Evolutionary conservation across 345 rosid species (phyloP).

Genomic region (Gossypium raimondii): DNA sequence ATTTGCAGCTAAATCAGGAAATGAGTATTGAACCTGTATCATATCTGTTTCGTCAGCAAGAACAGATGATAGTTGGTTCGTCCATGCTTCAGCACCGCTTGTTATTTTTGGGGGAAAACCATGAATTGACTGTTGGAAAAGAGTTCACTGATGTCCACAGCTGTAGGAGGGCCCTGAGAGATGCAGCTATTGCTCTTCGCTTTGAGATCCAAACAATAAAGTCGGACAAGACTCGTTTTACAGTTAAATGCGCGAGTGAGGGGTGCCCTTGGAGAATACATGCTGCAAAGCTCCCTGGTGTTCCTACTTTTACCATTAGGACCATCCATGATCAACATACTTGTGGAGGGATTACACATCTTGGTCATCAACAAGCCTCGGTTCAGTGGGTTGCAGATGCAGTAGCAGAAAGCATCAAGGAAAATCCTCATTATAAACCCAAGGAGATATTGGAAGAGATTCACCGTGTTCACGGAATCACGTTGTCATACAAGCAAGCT

Average conservation of each 20-base stretch:
- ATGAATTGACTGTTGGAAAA: slow-evolving; percentile 67
- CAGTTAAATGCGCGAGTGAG: slow-evolving; percentile 77
- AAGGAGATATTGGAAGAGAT: slow-evolving; percentile 91
- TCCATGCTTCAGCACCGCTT: slow-evolving; percentile 52
- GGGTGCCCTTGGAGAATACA: slow-evolving; percentile 95
- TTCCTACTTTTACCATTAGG: slow-evolving; percentile 76
- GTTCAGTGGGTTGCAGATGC: slow-evolving; percentile 91
- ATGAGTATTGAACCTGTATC: slow-evolving; percentile 33
- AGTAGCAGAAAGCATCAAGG: slow-evolving; percentile 64
- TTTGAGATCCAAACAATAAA: slow-evolving; percentile 87
- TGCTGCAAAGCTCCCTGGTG: slow-evolving; percentile 79
- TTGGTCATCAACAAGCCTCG: slow-evolving; percentile 95
- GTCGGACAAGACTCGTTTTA: slow-evolving; percentile 88
- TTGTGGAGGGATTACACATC: slow-evolving; percentile 81
- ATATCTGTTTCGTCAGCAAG: slow-evolving; percentile 26
- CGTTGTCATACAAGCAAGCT: slow-evolving; percentile 87
- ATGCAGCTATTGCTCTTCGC: slow-evolving; percentile 78
- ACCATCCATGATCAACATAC: slow-evolving; percentile 67
- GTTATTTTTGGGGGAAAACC: slow-evolving; percentile 24
- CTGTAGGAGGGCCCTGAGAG: slow-evolving; percentile 83
- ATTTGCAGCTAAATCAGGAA: slow-evolving; percentile 51
- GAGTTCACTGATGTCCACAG: slow-evolving; percentile 83
- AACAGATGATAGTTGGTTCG: slow-evolving; percentile 26
- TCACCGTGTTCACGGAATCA: slow-evolving; percentile 75
- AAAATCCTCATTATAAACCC: slow-evolving; percentile 74